A percentile compares a stretch with the other conserved stretches of the same genome.
These are phyloP conservation scores for Vaccinium macrocarpon DNA, from an alignment of 148 eudicot genomes.

Conservation along the genomic window DNA sequence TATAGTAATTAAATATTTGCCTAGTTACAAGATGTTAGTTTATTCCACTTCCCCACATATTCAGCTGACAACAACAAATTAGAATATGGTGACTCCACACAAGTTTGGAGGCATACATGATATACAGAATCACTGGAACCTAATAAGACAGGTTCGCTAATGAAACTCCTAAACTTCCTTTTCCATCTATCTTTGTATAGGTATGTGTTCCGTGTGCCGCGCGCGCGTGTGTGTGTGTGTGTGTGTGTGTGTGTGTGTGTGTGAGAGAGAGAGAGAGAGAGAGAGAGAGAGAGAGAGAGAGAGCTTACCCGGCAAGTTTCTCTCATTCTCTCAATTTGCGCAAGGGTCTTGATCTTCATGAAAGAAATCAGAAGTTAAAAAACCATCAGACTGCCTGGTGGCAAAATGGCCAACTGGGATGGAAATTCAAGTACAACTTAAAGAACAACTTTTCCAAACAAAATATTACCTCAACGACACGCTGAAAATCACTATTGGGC, in stretches of 20 bases:
- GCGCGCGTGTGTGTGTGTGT: too few relatives aligned
- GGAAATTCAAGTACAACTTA: background rate
- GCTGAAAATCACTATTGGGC: constrained; percentile 82
- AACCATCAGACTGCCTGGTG: background rate
- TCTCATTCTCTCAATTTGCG: constrained; percentile 82
- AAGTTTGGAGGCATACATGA: background rate
- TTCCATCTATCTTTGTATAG: background rate
- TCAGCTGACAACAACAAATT: background rate
- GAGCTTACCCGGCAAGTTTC: constrained; percentile 78
- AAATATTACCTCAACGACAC: constrained; percentile 69
- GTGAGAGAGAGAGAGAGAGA: background rate
- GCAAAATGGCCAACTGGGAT: background rate
- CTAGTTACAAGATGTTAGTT: background rate
- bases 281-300: background rate
- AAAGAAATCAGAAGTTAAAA: constrained; percentile 16
- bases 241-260: too few relatives aligned
- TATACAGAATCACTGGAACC: background rate
- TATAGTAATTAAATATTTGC: background rate
- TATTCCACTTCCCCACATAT: background rate
- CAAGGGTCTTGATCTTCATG: constrained; percentile 85
- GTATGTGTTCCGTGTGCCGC: too few relatives aligned
- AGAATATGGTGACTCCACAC: background rate
- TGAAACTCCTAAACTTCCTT: background rate
- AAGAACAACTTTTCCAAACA: background rate
- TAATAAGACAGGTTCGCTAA: background rate